phyloP scores from a whole-genome alignment of 257 asterid genomes.

The Primulina eburnea region DNA sequence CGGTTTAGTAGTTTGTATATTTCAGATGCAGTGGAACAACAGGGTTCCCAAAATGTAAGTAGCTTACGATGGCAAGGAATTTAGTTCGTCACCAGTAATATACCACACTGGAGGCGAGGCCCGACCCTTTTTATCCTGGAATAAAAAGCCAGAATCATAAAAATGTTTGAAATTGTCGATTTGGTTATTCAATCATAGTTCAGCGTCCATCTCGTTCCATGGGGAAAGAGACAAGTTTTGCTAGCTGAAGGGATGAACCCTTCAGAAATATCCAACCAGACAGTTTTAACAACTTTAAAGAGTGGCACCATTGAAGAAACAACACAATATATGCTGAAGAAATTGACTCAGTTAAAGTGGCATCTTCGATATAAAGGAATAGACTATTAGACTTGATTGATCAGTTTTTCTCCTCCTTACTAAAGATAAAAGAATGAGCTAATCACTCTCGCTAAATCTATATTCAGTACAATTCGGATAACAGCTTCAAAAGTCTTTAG shows the following conservation, averaged over 20 bases:
- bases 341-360: constrained; percentile 7
- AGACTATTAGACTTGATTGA: background rate
- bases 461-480: background rate
- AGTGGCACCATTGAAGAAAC: background rate
- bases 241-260: background rate
- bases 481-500: constrained; percentile 1
- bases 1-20: background rate
- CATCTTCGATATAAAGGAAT: constrained; percentile 9
- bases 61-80: constrained; percentile 81
- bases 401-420: constrained; percentile 5
- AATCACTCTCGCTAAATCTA: constrained; percentile 10
- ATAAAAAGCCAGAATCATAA: constrained; percentile 9
- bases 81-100: constrained; percentile 70
- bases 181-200: constrained; percentile 8
- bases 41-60: constrained; percentile 12
- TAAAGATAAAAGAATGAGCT: constrained; percentile 8
- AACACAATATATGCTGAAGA: too few species aligned
- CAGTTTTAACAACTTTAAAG: constrained; percentile 6
- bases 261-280: background rate
- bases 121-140: constrained; percentile 76
- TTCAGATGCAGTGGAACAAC: constrained; percentile 1
- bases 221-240: constrained; percentile 12
- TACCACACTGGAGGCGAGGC: constrained; percentile 76
- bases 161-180: background rate
- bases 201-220: constrained; percentile 7